Conservation (phyloP, 2,329 filamentous ascomycete species). For the Metarhizium robertsii region DNA sequence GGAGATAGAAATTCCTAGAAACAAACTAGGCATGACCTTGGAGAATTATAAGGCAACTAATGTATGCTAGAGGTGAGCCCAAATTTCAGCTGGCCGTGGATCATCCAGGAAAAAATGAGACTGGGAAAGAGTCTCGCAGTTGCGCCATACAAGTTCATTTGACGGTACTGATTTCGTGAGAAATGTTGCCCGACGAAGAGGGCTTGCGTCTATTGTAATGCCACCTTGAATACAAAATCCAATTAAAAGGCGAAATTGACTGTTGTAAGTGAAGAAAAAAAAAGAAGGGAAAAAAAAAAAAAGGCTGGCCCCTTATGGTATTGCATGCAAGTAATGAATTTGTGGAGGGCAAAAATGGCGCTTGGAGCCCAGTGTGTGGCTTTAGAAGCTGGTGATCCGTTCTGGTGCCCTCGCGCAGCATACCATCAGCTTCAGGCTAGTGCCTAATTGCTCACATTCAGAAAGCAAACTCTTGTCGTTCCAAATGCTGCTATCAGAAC, state of each 20-base stretch:
- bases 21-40: background rate
- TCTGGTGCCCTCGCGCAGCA: constrained; percentile 81
- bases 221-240: background rate
- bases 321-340: background rate
- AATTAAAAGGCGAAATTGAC: background rate
- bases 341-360: background rate
- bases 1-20: background rate
- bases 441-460: constrained; percentile 80
- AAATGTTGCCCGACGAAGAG: background rate
- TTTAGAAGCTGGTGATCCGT: constrained; percentile 38
- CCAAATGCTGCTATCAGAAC: constrained; percentile 59
- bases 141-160: background rate
- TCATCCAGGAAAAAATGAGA: background rate
- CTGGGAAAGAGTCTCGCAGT: background rate
- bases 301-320: background rate
- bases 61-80: background rate
- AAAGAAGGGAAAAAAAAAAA: background rate
- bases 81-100: background rate
- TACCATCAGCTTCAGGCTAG: constrained; percentile 83
- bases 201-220: background rate
- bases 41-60: background rate
- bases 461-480: constrained; percentile 61
- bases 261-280: background rate
- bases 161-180: background rate
- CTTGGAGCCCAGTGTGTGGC: background rate